Evolutionary conservation across 768 basidiomycete species (phyloP).

Genomic region (Leucocoprinus sp.): DNA sequence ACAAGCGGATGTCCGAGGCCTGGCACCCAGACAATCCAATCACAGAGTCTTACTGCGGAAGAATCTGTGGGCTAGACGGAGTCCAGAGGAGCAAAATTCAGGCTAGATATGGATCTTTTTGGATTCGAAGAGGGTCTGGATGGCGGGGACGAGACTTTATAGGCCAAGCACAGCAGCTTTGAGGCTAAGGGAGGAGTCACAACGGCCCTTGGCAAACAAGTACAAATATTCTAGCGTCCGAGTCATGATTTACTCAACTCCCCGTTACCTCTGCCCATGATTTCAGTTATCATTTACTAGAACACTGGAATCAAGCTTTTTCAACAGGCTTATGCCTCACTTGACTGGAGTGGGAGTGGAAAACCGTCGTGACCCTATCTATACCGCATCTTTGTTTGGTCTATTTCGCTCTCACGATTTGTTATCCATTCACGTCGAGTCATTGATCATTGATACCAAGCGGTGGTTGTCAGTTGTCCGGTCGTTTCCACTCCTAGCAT

Average conservation of each 20-base stretch:
- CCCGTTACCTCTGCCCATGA: not conserved
- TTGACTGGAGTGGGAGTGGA: too few relatives aligned
- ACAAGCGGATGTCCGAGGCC: conserved; percentile 30
- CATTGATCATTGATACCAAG: not conserved
- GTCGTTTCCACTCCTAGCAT: too few relatives aligned
- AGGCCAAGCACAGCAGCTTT: conserved; percentile 1
- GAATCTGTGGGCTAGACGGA: conserved; percentile 15
- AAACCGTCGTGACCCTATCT: too few relatives aligned
- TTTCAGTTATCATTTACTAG: too few relatives aligned
- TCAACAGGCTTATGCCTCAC: too few relatives aligned
- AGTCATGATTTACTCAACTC: conserved; percentile 18
- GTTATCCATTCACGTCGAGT: conserved; percentile 7
- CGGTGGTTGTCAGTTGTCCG: too few relatives aligned
- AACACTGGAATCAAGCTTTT: too few relatives aligned
- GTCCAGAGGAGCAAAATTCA: not conserved
- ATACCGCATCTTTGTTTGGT: conserved; percentile 4
- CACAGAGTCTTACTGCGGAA: conserved; percentile 31
- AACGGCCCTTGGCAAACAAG: conserved; percentile 9
- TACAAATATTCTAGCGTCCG: conserved; percentile 9
- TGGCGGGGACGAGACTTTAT: conserved; percentile 4
- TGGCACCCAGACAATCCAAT: conserved; percentile 37
- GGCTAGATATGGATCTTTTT: not conserved
- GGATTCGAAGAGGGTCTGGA: conserved; percentile 6
- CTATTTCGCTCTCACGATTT: not conserved
- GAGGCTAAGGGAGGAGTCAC: conserved; percentile 9